Evolutionary conservation across 495 filamentous ascomycete species (phyloP), one percentile per base, ranked within the genome.

Genomic region (Talaromyces adpressus): DNA sequence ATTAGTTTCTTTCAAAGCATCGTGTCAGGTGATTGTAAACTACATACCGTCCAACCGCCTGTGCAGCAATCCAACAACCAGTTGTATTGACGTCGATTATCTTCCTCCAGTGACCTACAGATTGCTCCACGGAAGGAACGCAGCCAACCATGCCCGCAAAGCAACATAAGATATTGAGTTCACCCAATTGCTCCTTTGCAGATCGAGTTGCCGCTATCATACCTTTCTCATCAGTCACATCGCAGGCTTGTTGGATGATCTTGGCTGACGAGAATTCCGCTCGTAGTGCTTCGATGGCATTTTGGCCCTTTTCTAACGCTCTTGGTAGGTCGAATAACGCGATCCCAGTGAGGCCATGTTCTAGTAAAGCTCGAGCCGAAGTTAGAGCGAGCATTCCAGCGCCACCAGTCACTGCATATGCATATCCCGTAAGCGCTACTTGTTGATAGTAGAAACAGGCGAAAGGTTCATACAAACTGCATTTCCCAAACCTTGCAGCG

Each of bases 91-190:
- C 80, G 41, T 89, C 87, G 9, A 89, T 63, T 0, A 84, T 80
- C 16, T 77, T 74, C 9, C 81, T 75, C 83, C 82, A 91, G 52
- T 85, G 75, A 47, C 76, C 73, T 8, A 77, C 62, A 5, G 72
- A 66, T 77, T 85, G 82, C 25, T 85, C 81, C 2, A 84, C 64
- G 0, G 87, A 82, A 62, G 80, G 80, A 1, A 75, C 73, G 63
- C 83, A 86, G 47, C 76, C 78, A 20, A 89, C 89, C 14, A 89
- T 80, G 32, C 89, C 89, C 0, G 87, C 88, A 66, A 90, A 89
- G 59, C 83, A 85, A 64, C 84, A 77, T 6, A 90, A 72, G 63
- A 85, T 82, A 64, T 84, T 75, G 2, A 91, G 61, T 25, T 73
- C 66, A 0, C 86, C 85, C 1, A 89, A 69, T n/a, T 57, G 49